Evolutionary conservation across 2,329 filamentous ascomycete species (phyloP).

Genomic region (Claviceps lovelessii): DNA sequence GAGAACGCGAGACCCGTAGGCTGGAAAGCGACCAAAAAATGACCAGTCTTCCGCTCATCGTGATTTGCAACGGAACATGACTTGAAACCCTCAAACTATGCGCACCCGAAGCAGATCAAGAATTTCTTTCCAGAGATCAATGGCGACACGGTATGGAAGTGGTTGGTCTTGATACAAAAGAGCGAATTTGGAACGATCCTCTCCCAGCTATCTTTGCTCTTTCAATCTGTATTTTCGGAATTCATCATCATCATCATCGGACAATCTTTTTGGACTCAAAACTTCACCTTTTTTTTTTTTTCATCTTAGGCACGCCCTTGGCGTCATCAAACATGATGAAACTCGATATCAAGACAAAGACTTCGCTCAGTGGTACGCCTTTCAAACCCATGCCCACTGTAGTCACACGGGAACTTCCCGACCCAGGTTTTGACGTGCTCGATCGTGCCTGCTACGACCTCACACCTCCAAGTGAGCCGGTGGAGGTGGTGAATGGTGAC

Average conservation of each 20-base stretch:
- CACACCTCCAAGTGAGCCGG: conserved; percentile 20
- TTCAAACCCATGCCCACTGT: background rate
- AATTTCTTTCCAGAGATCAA: background rate
- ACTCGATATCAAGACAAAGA: background rate
- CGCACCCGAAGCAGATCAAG: background rate
- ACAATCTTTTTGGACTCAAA: background rate
- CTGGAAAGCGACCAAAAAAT: background rate
- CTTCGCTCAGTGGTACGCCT: background rate
- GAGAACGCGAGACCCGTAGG: background rate
- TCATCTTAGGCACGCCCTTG: background rate
- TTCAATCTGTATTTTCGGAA: background rate
- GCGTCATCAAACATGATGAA: background rate
- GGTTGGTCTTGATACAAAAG: background rate
- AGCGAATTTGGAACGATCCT: background rate
- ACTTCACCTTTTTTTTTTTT: background rate
- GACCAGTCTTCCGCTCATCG: background rate
- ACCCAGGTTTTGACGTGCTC: conserved; percentile 6
- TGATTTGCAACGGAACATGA: background rate
- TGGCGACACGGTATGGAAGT: background rate
- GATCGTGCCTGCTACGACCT: conserved; percentile 17
- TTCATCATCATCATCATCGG: background rate
- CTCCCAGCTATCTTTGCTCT: background rate
- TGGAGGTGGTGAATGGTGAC: conserved; percentile 12
- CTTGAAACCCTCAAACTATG: background rate
- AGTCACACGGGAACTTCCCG: background rate